Conservation (phyloP, 768 basidiomycete genomes). For the Mrakia gelida region DNA sequence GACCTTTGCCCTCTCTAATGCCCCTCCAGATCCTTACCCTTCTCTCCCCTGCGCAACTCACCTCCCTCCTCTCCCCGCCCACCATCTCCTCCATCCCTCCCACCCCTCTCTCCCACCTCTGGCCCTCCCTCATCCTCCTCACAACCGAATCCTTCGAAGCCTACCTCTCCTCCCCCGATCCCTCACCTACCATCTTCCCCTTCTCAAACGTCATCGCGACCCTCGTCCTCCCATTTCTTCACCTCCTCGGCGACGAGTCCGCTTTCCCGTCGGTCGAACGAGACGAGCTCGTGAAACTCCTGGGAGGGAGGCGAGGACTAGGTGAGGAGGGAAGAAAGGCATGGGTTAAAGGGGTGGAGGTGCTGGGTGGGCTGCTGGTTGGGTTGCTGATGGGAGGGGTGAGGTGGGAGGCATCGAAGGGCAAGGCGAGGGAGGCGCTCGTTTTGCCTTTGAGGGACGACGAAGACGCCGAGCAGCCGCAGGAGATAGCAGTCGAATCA, state of each 20-base stretch:
- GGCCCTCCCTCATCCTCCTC: background rate
- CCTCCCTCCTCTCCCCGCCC: background rate
- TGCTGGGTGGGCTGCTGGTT: background rate
- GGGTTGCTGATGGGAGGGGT: background rate
- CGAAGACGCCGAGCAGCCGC: background rate
- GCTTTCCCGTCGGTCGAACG: background rate
- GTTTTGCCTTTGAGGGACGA: background rate
- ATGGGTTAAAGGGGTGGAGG: background rate
- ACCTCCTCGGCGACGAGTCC: background rate
- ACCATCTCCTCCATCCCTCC: background rate
- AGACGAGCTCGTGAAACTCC: background rate
- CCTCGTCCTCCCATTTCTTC: background rate
- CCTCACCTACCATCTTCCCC: background rate
- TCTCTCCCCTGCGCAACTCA: background rate
- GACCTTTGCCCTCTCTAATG: too few species aligned
- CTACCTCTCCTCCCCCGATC: background rate
- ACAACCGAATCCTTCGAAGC: constrained; percentile 8
- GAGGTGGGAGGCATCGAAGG: background rate
- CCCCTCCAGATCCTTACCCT: constrained; percentile 1
- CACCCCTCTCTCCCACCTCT: background rate
- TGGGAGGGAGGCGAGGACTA: background rate
- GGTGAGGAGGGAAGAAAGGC: background rate
- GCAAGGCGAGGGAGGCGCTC: background rate
- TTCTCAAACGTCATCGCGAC: background rate
- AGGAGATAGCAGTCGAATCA: too few species aligned